phyloP scores from a whole-genome alignment of 345 rosid genomes.

The Brassica carinata region DNA sequence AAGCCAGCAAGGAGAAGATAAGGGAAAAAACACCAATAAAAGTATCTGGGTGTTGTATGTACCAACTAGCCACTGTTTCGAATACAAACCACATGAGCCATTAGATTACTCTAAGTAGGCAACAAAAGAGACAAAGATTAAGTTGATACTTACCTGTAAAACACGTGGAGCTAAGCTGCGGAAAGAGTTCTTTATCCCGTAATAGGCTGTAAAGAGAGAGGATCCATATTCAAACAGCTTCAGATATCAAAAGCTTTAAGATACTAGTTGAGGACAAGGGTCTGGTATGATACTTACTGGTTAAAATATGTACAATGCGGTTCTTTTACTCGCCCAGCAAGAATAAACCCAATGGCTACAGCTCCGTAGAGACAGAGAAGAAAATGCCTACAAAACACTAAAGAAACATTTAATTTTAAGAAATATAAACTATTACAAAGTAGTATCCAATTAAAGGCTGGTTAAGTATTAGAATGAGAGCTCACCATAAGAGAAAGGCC shows the following conservation, averaged over 20 bases:
- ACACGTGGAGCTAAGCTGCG: constrained; percentile 67
- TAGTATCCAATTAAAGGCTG: constrained; percentile 9
- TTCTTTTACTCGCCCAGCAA: constrained; percentile 75
- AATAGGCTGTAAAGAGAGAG: constrained; percentile 57
- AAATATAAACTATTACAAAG: not conserved
- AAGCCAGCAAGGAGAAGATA: constrained; percentile 82
- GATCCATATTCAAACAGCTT: constrained; percentile 7
- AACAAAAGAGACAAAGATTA: not conserved
- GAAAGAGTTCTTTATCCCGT: constrained; percentile 69
- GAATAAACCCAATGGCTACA: constrained; percentile 65
- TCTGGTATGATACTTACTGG: constrained; percentile 45
- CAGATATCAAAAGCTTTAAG: constrained; percentile 10
- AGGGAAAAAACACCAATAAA: constrained; percentile 76
- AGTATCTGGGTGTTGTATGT: constrained; percentile 88
- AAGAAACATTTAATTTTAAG: constrained; percentile 26
- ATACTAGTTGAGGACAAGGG: not conserved
- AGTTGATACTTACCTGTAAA: constrained; percentile 54
- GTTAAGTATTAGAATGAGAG: constrained; percentile 30
- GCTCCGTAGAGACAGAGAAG: constrained; percentile 74
- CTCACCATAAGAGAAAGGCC: constrained; percentile 97
- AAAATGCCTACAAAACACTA: constrained; percentile 70
- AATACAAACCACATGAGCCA: constrained; percentile 8
- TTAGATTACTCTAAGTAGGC: not conserved
- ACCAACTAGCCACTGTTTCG: constrained; percentile 81
- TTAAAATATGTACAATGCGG: constrained; percentile 54